Evolutionary conservation across 306 rosid genomes (phyloP).

Genomic region (Malus sieversii): DNA sequence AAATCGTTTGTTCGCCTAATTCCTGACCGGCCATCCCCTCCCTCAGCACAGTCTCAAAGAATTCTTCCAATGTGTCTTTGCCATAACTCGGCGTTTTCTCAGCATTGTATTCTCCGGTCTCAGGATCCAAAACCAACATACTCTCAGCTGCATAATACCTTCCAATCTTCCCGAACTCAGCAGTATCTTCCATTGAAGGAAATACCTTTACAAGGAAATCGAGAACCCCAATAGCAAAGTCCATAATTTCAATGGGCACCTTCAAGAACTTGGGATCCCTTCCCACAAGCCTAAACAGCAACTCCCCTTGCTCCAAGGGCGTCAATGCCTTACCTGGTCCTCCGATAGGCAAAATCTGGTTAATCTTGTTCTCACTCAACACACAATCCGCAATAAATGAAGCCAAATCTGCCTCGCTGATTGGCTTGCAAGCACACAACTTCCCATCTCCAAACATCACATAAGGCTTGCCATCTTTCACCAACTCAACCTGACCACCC

Average conservation of each 20-base stretch:
- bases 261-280: slow-evolving; percentile 81
- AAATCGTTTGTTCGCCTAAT: slow-evolving; percentile 77
- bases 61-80: slow-evolving; percentile 80
- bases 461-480: slow-evolving; percentile 96
- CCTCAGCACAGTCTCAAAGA: slow-evolving; percentile 67
- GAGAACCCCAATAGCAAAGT: slow-evolving; percentile 70
- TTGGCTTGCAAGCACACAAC: slow-evolving; percentile 91
- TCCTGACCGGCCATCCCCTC: slow-evolving; percentile 99
- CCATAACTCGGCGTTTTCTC: slow-evolving; percentile 95
- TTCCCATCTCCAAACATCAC: slow-evolving; percentile 99
- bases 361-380: slow-evolving; percentile 52
- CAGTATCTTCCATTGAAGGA: slow-evolving; percentile 86
- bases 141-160: slow-evolving; percentile 98
- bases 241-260: slow-evolving; percentile 93
- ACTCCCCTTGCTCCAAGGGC: slow-evolving; percentile 89
- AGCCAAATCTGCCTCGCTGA: slow-evolving; percentile 83
- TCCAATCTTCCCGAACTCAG: slow-evolving; percentile 90
- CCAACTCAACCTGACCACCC: slow-evolving; percentile 97
- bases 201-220: slow-evolving; percentile 67
- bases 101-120: slow-evolving; percentile 77
- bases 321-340: slow-evolving; percentile 91
- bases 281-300: slow-evolving; percentile 67
- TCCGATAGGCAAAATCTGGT: slow-evolving; percentile 71
- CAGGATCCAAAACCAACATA: slow-evolving; percentile 81
- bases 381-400: slow-evolving; percentile 85